Evolutionary conservation across 768 basidiomycete species (phyloP).

Genomic region (Pulveroboletus ravenelii): DNA sequence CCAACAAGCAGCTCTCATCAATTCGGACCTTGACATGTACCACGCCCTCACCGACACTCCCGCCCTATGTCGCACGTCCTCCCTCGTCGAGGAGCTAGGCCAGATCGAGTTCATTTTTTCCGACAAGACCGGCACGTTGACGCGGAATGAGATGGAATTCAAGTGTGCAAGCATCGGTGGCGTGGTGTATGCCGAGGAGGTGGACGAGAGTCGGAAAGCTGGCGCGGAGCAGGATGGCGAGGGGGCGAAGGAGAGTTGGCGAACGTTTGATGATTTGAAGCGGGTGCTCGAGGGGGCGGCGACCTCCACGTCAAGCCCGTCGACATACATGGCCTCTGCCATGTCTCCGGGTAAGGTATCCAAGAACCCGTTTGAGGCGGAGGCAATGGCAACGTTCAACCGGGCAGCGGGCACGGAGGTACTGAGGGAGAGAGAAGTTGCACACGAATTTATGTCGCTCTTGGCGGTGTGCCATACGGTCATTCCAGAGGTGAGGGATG

Average conservation of each 20-base stretch:
- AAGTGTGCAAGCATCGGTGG: slow-evolving; percentile 86
- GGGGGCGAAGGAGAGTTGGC: slow-evolving; percentile 54
- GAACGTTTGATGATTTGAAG: slow-evolving; percentile 73
- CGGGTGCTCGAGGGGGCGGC: slow-evolving; percentile 42
- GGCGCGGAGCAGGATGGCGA: slow-evolving; percentile 41
- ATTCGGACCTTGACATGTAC: slow-evolving; percentile 98
- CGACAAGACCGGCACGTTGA: slow-evolving; percentile 93
- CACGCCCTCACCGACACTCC: slow-evolving; percentile 93
- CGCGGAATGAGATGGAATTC: slow-evolving; percentile 98
- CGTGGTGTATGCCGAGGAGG: slow-evolving; percentile 81
- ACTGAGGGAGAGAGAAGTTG: slow-evolving; percentile 43
- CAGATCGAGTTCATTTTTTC: slow-evolving; percentile 97
- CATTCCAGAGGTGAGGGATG: slow-evolving; percentile 87
- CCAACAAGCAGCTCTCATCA: slow-evolving; percentile 96
- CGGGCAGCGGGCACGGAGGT: not conserved
- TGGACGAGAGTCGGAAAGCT: slow-evolving; percentile 80
- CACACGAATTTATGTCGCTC: slow-evolving; percentile 72
- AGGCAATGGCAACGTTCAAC: slow-evolving; percentile 12
- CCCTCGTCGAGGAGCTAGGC: slow-evolving; percentile 95
- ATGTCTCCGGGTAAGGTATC: slow-evolving; percentile 16
- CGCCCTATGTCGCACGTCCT: slow-evolving; percentile 95
- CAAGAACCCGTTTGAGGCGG: slow-evolving; percentile 54
- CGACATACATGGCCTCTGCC: not conserved
- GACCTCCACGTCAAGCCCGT: not conserved
- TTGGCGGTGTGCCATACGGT: slow-evolving; percentile 97